Conservation (phyloP, 164 flowering plant genomes). For the Chimonanthus salicifolius region DNA sequence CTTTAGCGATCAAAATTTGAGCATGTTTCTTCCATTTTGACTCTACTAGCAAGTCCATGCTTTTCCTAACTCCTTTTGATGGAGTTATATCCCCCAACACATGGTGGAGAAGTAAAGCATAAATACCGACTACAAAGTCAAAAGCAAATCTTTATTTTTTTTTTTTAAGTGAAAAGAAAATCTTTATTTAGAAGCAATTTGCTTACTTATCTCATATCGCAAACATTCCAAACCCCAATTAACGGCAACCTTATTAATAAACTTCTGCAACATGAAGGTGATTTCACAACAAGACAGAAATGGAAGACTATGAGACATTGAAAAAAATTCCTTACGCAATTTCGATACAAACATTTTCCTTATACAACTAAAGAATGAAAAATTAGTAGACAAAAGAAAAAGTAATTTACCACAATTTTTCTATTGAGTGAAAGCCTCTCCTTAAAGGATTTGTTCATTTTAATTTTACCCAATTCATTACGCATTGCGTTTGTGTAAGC, state of each 20-base stretch:
- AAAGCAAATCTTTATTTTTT: too few species aligned
- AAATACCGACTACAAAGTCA: too few species aligned
- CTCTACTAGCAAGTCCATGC: too few species aligned
- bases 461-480: constrained; percentile 90
- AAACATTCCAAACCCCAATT: constrained; percentile 90
- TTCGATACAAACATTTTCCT: neutral
- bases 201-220: constrained; percentile 91
- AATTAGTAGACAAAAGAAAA: neutral
- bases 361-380: neutral
- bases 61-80: too few species aligned
- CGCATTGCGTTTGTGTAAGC: constrained; percentile 95
- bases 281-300: constrained; percentile 5
- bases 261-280: constrained; percentile 40
- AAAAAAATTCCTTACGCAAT: neutral
- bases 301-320: neutral
- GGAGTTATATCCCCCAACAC: too few species aligned
- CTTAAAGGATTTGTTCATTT: constrained; percentile 85
- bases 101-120: too few species aligned
- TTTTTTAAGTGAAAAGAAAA: constrained; percentile 25
- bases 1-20: constrained; percentile 88
- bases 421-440: constrained; percentile 87
- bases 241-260: constrained; percentile 80
- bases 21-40: too few species aligned
- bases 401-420: constrained; percentile 65
- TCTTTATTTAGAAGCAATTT: neutral